Conservation (phyloP, 2,329 filamentous ascomycete genomes). For the Fusarium proliferatum region DNA sequence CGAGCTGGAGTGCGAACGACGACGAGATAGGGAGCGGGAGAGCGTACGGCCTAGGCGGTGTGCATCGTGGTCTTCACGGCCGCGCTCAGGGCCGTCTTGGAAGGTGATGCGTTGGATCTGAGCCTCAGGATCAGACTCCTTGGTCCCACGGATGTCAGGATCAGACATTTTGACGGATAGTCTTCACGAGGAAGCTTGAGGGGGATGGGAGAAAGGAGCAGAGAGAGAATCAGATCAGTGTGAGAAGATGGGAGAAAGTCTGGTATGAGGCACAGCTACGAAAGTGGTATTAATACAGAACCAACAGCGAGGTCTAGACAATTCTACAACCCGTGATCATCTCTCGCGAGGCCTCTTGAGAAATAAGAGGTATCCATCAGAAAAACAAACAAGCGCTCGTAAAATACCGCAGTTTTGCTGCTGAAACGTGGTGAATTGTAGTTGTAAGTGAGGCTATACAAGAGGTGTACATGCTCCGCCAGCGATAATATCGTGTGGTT, state of each 20-base stretch:
- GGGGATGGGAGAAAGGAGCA: not conserved
- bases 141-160: conserved; percentile 26
- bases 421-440: conserved; percentile 24
- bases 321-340: conserved; percentile 3
- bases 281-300: conserved; percentile 2
- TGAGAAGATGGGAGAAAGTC: not conserved
- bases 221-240: conserved; percentile 3
- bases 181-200: not conserved
- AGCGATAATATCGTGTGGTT: conserved; percentile 33
- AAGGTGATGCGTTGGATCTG: conserved; percentile 36
- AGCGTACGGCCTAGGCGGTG: conserved; percentile 17
- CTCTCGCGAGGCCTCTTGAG: conserved; percentile 26
- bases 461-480: conserved; percentile 24
- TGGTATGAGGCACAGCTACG: not conserved
- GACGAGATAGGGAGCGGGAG: conserved; percentile 30
- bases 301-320: conserved; percentile 19
- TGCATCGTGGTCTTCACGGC: conserved; percentile 12
- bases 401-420: conserved; percentile 30
- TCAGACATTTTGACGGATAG: conserved; percentile 21
- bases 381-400: not conserved
- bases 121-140: conserved; percentile 33
- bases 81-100: conserved; percentile 19
- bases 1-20: conserved; percentile 37
- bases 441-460: conserved; percentile 32
- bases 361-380: not conserved